Evolutionary conservation across 768 basidiomycete species (phyloP).

Genomic region (Thelephora aurantiotincta): DNA sequence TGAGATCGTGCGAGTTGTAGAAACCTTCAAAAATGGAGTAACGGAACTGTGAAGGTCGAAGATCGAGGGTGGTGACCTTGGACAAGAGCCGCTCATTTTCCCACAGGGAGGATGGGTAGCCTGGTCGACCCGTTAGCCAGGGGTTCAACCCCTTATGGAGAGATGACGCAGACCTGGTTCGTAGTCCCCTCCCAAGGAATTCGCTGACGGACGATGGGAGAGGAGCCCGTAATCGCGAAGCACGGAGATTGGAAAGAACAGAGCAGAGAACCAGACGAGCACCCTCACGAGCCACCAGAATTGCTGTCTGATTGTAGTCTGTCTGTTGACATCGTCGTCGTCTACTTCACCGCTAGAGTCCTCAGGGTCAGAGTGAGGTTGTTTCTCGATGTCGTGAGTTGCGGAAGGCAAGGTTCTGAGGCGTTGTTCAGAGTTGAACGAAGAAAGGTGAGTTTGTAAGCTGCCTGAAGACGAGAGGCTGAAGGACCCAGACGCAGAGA

Average conservation of each 20-base stretch:
- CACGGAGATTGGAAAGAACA: background rate
- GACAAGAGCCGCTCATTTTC: slow-evolving; percentile 8
- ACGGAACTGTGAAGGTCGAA: slow-evolving; percentile 9
- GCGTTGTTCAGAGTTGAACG: background rate
- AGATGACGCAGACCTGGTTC: too few species aligned
- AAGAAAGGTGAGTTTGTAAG: background rate
- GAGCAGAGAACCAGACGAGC: background rate
- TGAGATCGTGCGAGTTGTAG: too few species aligned
- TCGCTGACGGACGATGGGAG: background rate
- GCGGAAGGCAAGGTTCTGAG: background rate
- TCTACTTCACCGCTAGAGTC: background rate
- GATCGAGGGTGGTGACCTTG: slow-evolving; percentile 14
- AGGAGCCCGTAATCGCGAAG: background rate
- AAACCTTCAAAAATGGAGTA: too few species aligned
- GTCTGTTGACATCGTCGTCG: too few species aligned
- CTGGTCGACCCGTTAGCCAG: too few species aligned
- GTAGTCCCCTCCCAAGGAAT: too few species aligned
- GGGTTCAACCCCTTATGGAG: too few species aligned
- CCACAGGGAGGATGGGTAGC: too few species aligned
- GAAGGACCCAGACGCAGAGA: background rate
- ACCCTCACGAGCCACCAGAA: too few species aligned
- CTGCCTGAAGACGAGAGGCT: background rate
- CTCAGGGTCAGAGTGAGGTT: background rate
- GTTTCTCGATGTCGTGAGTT: too few species aligned
- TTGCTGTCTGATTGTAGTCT: too few species aligned